phyloP scores from a whole-genome alignment of 2,329 filamentous ascomycete species.

The Fusarium coffeatum region DNA sequence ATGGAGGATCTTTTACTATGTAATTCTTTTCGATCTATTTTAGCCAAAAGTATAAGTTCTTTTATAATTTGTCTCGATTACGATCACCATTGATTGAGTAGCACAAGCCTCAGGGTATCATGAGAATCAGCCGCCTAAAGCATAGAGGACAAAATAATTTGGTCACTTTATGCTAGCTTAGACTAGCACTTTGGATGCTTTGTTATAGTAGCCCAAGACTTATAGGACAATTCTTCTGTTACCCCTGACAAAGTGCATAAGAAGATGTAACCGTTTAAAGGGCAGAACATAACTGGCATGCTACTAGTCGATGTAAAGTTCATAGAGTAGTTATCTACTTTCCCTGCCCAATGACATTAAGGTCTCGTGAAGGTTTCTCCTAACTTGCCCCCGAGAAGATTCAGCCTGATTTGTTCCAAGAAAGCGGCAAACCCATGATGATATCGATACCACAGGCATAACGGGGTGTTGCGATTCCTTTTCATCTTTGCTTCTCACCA shows the following conservation, averaged over 20 bases:
- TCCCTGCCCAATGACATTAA: neutral
- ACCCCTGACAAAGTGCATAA: neutral
- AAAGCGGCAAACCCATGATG: neutral
- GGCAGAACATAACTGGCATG: neutral
- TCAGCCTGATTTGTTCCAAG: neutral
- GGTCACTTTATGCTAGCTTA: neutral
- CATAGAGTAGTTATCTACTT: neutral
- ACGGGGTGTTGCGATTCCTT: neutral
- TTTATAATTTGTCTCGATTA: neutral
- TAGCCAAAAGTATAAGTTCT: constrained; percentile 23
- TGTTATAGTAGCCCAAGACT: too few species aligned
- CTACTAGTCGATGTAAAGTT: neutral
- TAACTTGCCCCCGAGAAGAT: neutral
- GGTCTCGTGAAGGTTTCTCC: neutral
- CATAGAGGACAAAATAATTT: accelerated
- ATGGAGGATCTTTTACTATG: constrained; percentile 20
- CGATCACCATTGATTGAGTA: neutral
- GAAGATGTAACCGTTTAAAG: neutral
- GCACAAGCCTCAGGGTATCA: neutral
- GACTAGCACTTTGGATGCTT: neutral
- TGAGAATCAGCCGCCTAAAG: neutral
- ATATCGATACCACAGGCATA: neutral
- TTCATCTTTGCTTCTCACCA: neutral
- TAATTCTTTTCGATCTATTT: constrained; percentile 26
- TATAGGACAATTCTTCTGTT: too few species aligned